Evolutionary conservation across 768 basidiomycete genomes (phyloP), one percentile per base, ranked within the genome.

Genomic region (Asterophora parasitica): DNA sequence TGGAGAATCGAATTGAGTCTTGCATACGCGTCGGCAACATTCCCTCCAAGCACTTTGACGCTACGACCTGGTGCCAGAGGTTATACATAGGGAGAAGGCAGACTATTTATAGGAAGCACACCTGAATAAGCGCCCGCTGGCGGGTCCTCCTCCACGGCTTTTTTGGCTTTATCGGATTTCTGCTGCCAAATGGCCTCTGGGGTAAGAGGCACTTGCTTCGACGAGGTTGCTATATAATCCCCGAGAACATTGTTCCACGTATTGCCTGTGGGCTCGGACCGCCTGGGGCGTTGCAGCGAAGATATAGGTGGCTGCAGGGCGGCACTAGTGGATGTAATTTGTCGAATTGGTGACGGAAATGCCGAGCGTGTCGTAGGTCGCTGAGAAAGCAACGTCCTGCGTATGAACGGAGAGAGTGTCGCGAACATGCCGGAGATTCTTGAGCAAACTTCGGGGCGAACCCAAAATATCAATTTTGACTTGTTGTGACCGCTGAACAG

Each of bases 41-140:
- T 71, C 7, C 73, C 70, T 26, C 56, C 52, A 12, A 45, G 48
- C 31, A 86, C 78, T 12, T 28, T 33, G 11, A 88, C 70, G 46
- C 74, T 82, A 38, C 88, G 82, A 38, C 88, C 88, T 88, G 59
- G 36, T 46, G 19, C 45, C 42, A 13, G 32, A 35, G 23, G 23
- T 23, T 23, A 23, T 23, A 49, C 28, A 46, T 28, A 42, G 16
- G 8, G 16, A 9, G 27, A 23, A 27, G 37, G 16, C 19, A 12
- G 17, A 17, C 10, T 17, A 23, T 3, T 16, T 10, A 23, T 19
- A 45, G 19, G 23, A 35, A 30, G 42, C 19, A 10, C 13, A 59
- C 85, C 85, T 57, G 76, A 65, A 64, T 83, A 88, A 7, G 83
- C 58, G 53, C 78, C 66, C 19, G 71, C 66, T 44, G 77, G 77